These are phyloP conservation scores for Talaromyces wortmannii DNA, from an alignment of 495 filamentous ascomycete species.

Conservation along the genomic window DNA sequence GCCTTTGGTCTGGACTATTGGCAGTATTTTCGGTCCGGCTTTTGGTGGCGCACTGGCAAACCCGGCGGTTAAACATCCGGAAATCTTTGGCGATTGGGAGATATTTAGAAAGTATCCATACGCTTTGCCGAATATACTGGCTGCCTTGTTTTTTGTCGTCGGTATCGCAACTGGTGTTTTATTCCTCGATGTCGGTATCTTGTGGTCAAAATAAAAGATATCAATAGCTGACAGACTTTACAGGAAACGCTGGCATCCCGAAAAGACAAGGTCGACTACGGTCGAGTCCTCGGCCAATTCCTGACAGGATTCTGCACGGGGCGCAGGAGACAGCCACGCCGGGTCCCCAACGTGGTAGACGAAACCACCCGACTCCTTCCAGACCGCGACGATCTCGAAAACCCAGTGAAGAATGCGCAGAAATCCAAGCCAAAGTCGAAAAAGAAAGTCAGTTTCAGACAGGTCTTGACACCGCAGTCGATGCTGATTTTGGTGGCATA, in stretches of 20 bases:
- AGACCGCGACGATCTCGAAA: background rate
- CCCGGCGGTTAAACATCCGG: constrained; percentile 63
- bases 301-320: constrained; percentile 24
- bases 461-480: constrained; percentile 70
- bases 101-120: constrained; percentile 75
- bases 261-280: constrained; percentile 58
- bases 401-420: background rate
- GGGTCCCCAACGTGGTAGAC: constrained; percentile 19
- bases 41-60: constrained; percentile 82
- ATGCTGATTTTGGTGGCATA: constrained; percentile 69
- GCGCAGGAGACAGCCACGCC: constrained; percentile 9
- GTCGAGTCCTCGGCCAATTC: constrained; percentile 54
- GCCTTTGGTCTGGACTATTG: constrained; percentile 75
- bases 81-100: constrained; percentile 54
- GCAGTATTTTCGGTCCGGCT: constrained; percentile 80
- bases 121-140: constrained; percentile 73
- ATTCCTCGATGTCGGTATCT: constrained; percentile 50
- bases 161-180: constrained; percentile 64
- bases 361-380: constrained; percentile 22
- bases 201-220: background rate
- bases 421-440: background rate
- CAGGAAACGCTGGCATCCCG: constrained; percentile 68
- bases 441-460: constrained; percentile 34
- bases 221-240: constrained; percentile 4
- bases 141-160: constrained; percentile 61